Percentiles rank a stretch among this genome's conserved stretches.
These are phyloP conservation scores for Trichoderma sp. DNA, from an alignment of 2,329 filamentous ascomycete genomes.

Conservation along the genomic window DNA sequence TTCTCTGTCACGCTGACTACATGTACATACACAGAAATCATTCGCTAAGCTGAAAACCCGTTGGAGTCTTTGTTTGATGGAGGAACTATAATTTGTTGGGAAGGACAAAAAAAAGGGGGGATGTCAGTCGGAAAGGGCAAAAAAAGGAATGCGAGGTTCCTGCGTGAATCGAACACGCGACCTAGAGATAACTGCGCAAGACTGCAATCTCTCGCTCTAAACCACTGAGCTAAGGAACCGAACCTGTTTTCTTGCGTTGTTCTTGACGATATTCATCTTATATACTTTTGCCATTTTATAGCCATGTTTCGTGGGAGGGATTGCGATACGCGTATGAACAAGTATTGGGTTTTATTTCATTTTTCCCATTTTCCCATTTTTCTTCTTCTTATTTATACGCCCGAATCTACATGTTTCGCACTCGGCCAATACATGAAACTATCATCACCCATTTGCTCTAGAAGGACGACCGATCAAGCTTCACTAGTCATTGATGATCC, in stretches of 20 bases:
- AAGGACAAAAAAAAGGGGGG: not conserved
- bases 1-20: not conserved
- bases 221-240: conserved; percentile 25
- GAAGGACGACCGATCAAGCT: not conserved
- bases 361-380: too few relatives aligned
- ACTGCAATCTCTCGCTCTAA: conserved; percentile 27
- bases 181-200: conserved; percentile 26
- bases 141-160: conserved; percentile 16
- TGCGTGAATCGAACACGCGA: conserved; percentile 27
- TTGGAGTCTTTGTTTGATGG: not conserved
- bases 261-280: not conserved
- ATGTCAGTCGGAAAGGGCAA: not conserved
- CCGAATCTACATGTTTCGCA: not conserved
- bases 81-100: not conserved
- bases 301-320: not conserved
- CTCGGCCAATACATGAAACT: not conserved
- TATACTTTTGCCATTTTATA: not conserved
- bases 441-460: not conserved
- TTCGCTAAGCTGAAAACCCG: not conserved
- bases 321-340: not conserved
- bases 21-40: not conserved
- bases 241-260: not conserved
- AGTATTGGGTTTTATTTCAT: not conserved
- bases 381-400: not conserved
- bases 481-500: not conserved